These are phyloP conservation scores for Trichoderma erinaceum DNA, from an alignment of 495 filamentous ascomycete genomes.

Conservation along the genomic window DNA sequence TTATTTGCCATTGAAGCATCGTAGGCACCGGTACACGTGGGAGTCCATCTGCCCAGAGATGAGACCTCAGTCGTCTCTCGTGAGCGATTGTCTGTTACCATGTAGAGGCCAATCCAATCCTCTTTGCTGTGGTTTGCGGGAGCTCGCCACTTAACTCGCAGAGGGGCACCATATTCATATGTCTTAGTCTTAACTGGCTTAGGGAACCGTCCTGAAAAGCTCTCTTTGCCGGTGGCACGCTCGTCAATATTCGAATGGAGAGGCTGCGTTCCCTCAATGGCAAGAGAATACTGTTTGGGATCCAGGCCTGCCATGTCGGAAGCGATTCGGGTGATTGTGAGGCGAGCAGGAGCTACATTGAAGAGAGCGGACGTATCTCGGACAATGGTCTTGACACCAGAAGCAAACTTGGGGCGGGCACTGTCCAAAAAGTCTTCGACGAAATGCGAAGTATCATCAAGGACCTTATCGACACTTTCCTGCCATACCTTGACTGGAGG, in stretches of 20 bases:
- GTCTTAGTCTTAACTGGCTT: constrained; percentile 61
- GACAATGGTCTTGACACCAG: constrained; percentile 79
- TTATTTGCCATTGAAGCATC: constrained; percentile 69
- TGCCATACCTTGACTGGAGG: constrained; percentile 66
- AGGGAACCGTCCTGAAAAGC: constrained; percentile 37
- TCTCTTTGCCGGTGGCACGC: constrained; percentile 43
- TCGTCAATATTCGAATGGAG: constrained; percentile 43
- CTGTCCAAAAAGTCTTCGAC: constrained; percentile 86
- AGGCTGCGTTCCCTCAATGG: constrained; percentile 60
- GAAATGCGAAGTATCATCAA: constrained; percentile 76
- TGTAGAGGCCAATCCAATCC: constrained; percentile 95
- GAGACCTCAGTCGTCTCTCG: constrained; percentile 76
- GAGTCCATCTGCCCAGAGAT: constrained; percentile 86
- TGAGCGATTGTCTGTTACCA: constrained; percentile 84
- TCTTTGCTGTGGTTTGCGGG: constrained; percentile 85
- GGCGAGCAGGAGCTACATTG: constrained; percentile 79
- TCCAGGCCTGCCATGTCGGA: constrained; percentile 81
- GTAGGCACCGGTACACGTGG: constrained; percentile 68
- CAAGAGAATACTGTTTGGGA: constrained; percentile 71
- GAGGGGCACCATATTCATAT: constrained; percentile 85
- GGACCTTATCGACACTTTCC: constrained; percentile 77
- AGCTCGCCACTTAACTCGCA: constrained; percentile 88
- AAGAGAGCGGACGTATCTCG: constrained; percentile 84
- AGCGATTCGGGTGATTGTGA: constrained; percentile 76
- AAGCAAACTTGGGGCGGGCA: constrained; percentile 79